A percentile compares a stretch with the other conserved stretches of the same genome.
Evolutionary conservation across 1,139 yeast genomes (phyloP).

Genomic region (Candida sojae): DNA sequence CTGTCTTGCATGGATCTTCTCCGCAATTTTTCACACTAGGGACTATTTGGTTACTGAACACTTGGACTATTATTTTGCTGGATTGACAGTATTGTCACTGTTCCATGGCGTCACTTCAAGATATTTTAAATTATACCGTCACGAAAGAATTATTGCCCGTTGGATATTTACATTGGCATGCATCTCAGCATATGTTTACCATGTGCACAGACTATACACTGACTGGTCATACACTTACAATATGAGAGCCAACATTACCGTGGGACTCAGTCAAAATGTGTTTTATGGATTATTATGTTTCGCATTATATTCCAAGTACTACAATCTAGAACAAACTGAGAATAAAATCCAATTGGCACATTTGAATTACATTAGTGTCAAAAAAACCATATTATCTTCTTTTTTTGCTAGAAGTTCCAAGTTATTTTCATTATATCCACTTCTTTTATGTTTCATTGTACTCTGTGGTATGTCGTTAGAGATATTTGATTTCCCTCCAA

Average conservation of each 20-base stretch:
- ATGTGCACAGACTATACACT: slow-evolving; percentile 63
- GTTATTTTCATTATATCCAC: slow-evolving; percentile 43
- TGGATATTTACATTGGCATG: slow-evolving; percentile 44
- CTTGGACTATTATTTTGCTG: slow-evolving; percentile 91
- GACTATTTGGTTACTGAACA: slow-evolving; percentile 80
- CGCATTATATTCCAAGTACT: slow-evolving; percentile 34
- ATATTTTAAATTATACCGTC: slow-evolving; percentile 53
- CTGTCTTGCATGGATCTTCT: slow-evolving; percentile 85
- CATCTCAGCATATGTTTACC: slow-evolving; percentile 53
- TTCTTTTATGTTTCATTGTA: slow-evolving; percentile 51
- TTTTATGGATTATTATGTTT: slow-evolving; percentile 34
- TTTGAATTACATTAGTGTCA: slow-evolving; percentile 26
- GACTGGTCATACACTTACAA: slow-evolving; percentile 93
- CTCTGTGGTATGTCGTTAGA: slow-evolving; percentile 82
- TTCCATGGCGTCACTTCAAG: slow-evolving; percentile 68
- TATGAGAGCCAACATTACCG: slow-evolving; percentile 83
- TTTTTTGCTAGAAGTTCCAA: slow-evolving; percentile 42
- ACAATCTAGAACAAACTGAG: slow-evolving; percentile 22
- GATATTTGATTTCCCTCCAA: slow-evolving; percentile 83
- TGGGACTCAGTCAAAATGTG: slow-evolving; percentile 78
- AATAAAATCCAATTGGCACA: slow-evolving; percentile 19
- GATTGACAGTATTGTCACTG: slow-evolving; percentile 79
- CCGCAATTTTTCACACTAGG: slow-evolving; percentile 84
- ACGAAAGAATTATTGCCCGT: slow-evolving; percentile 28
- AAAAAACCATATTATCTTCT: slow-evolving; percentile 28